Evolutionary conservation across 208 protist genomes (phyloP).

Genomic region (Phytomonas sp.): DNA sequence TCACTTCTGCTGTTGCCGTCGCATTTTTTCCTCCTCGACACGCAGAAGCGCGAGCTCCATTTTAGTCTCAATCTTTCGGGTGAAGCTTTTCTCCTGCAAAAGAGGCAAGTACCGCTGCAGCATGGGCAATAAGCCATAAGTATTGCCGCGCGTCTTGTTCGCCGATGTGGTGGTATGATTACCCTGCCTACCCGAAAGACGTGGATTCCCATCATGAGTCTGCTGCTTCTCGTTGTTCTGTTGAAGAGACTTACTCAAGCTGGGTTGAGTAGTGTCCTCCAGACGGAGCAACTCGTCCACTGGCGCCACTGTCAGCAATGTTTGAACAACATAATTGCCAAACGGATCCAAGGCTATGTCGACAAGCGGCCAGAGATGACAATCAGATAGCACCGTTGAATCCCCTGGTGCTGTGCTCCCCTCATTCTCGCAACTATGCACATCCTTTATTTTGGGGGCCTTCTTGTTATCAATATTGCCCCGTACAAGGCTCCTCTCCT

Average conservation of each 20-base stretch:
- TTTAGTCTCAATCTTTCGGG: conserved; percentile 47
- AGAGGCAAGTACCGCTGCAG: conserved; percentile 32
- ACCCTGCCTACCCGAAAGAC: neutral
- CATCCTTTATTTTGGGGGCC: neutral
- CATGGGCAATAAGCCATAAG: conserved; percentile 25
- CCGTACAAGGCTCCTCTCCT: neutral
- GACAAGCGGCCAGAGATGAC: conserved; percentile 19
- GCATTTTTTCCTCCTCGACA: conserved; percentile 20
- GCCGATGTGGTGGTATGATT: neutral
- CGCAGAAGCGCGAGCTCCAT: conserved; percentile 41
- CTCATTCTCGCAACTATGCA: neutral
- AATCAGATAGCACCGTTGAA: conserved; percentile 9
- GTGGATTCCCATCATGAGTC: neutral
- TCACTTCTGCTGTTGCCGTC: conserved; percentile 4
- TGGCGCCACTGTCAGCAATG: conserved; percentile 76
- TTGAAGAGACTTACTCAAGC: neutral
- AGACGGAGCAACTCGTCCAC: conserved; percentile 34
- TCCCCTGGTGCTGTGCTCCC: neutral
- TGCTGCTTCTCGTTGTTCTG: neutral
- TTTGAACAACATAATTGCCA: conserved; percentile 98
- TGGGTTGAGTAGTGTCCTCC: neutral
- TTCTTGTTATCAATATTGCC: conserved; percentile 2
- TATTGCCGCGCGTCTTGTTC: conserved; percentile 1
- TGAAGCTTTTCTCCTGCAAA: conserved; percentile 47
- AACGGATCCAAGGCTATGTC: conserved; percentile 89